Percentiles rank a stretch among this genome's conserved stretches.
These are phyloP conservation scores for Beauveria sp. DNA, from an alignment of 2,329 filamentous ascomycete genomes.

Conservation along the genomic window DNA sequence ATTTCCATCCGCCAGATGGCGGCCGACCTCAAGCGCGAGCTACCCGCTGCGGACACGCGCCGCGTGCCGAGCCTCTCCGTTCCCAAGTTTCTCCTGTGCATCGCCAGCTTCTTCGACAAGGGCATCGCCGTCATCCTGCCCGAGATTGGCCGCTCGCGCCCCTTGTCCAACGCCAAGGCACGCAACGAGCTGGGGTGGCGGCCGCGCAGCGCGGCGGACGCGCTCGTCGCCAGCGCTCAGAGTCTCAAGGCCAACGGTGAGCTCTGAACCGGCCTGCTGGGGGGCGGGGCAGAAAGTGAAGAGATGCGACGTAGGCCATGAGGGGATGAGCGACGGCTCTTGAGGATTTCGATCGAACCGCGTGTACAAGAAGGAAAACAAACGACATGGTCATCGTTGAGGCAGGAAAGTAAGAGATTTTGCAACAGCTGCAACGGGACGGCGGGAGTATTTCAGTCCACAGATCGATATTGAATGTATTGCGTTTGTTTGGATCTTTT, in stretches of 20 bases:
- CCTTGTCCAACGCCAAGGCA: slow-evolving; percentile 2
- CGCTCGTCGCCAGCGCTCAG: slow-evolving; percentile 4
- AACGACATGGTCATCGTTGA: too few species aligned
- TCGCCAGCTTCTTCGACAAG: background rate
- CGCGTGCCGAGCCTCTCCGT: background rate
- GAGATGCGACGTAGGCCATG: too few species aligned
- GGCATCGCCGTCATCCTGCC: background rate
- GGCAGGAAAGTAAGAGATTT: too few species aligned
- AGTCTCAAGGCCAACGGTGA: slow-evolving; percentile 3
- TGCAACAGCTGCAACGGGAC: too few species aligned
- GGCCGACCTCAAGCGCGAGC: background rate
- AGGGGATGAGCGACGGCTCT: too few species aligned
- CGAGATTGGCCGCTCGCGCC: slow-evolving; percentile 1
- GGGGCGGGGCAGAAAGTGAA: too few species aligned
- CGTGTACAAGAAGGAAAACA: too few species aligned
- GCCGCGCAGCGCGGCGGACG: slow-evolving; percentile 3
- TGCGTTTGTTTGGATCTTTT: too few species aligned
- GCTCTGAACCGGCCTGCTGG: background rate
- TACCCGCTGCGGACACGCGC: background rate
- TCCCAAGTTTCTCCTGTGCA: background rate
- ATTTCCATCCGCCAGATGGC: slow-evolving; percentile 1
- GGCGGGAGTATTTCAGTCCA: too few species aligned
- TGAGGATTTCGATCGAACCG: too few species aligned
- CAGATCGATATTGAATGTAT: too few species aligned
- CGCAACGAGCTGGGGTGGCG: slow-evolving; percentile 4